These are phyloP conservation scores for Athelia psychrophila DNA, from an alignment of 1,284 basidiomycete species.

Conservation along the genomic window DNA sequence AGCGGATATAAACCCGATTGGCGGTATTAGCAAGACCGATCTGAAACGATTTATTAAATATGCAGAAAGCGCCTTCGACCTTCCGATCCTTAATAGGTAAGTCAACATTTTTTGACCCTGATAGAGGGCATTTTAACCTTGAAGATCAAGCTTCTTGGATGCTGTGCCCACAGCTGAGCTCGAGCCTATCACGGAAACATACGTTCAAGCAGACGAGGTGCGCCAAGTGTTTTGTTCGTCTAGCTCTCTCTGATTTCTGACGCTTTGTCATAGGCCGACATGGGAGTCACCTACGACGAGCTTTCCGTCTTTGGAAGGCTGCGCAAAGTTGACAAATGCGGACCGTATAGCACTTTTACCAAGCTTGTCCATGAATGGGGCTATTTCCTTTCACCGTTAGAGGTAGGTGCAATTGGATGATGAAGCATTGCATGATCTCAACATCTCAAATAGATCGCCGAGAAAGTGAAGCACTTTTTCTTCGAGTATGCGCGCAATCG, in stretches of 20 bases:
- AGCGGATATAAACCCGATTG: slow-evolving; percentile 99
- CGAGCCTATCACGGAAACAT: slow-evolving; percentile 91
- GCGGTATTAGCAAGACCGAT: slow-evolving; percentile 97
- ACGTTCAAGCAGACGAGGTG: slow-evolving; percentile 95
- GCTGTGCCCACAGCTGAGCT: slow-evolving; percentile 96
- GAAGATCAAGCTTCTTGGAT: slow-evolving; percentile 73
- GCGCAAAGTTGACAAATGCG: slow-evolving; percentile 95
- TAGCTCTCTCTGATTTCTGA: background rate
- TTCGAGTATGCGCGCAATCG: slow-evolving; percentile 96
- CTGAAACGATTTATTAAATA: slow-evolving; percentile 94
- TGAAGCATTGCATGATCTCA: background rate
- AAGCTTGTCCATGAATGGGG: slow-evolving; percentile 96
- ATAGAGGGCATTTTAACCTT: background rate
- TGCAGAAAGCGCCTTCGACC: slow-evolving; percentile 73
- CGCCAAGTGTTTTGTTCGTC: slow-evolving; percentile 8
- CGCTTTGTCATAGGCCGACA: slow-evolving; percentile 65
- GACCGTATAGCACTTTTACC: slow-evolving; percentile 95
- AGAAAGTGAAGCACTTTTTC: slow-evolving; percentile 98
- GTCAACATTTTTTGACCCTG: slow-evolving; percentile 10
- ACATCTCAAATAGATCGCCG: slow-evolving; percentile 68
- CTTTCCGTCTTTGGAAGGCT: slow-evolving; percentile 91
- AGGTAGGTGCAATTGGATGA: slow-evolving; percentile 44
- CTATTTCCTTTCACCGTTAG: slow-evolving; percentile 69
- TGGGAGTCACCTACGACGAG: slow-evolving; percentile 99
- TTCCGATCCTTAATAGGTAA: slow-evolving; percentile 82